These are phyloP conservation scores for Russula olivacea DNA, from an alignment of 768 basidiomycete species.

Conservation along the genomic window DNA sequence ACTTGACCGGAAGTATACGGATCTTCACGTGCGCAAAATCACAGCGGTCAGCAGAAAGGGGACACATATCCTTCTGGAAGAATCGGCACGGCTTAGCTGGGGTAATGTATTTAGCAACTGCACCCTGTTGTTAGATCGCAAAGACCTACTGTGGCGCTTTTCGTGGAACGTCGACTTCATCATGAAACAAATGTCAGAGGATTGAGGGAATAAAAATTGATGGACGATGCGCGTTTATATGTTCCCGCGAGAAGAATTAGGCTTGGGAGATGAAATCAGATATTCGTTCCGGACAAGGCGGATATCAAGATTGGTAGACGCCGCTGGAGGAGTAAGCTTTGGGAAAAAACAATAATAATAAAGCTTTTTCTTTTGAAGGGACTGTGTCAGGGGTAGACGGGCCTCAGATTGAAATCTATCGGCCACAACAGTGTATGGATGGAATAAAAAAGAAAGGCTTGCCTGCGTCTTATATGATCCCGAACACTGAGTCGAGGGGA, in stretches of 20 bases:
- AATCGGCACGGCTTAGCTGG: conserved; percentile 24
- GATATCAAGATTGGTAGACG: conserved; percentile 19
- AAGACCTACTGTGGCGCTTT: conserved; percentile 22
- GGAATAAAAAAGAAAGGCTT: not conserved
- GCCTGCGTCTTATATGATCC: not conserved
- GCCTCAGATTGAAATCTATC: conserved; percentile 3
- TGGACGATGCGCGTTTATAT: conserved; percentile 17
- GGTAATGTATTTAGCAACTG: not conserved
- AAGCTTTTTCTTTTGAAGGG: conserved; percentile 7
- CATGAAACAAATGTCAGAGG: not conserved
- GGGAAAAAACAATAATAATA: conserved; percentile 15
- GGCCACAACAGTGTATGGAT: conserved; percentile 4
- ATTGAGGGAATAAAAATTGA: conserved; percentile 6
- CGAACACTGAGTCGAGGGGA: not conserved
- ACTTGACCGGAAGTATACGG: conserved; percentile 12
- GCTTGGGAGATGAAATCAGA: conserved; percentile 22
- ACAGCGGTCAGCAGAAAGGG: conserved; percentile 24
- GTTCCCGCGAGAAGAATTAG: conserved; percentile 18
- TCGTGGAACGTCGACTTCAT: conserved; percentile 11
- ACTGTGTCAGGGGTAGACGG: conserved; percentile 1
- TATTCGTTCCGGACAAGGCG: conserved; percentile 16
- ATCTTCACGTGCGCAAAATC: conserved; percentile 25
- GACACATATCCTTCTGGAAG: conserved; percentile 21
- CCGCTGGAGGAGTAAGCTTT: conserved; percentile 9
- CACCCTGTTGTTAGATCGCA: not conserved